Evolutionary conservation across 257 asterid genomes (phyloP), one percentile per base, ranked within the genome.

Genomic region (Gentiana dahurica): DNA sequence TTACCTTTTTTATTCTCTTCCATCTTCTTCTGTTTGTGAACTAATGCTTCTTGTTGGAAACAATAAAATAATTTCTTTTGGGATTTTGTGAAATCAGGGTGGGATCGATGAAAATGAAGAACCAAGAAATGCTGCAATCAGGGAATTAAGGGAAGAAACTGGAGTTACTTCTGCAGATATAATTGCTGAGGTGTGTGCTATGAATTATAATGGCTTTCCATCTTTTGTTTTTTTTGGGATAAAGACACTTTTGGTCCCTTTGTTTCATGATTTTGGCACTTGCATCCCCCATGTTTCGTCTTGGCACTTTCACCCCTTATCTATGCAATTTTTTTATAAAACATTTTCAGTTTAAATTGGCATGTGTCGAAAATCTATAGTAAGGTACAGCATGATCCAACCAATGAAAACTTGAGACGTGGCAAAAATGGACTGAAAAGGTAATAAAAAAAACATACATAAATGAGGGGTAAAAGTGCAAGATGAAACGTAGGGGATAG

Each of bases 121-220:
- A 75, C 84, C 94, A 53, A 81, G 84, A 73, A 70, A 69, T 65
- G 96, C 98, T 60, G 98, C 87, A 61, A 68, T 79, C 58, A 71
- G 98, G 74, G 98, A 90, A 71, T 57, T 87, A 69, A 74, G 89
- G 73, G 98, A 90, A 77, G 98, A 90, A 79, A 87, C 98, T 8
- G 98, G 98, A 59, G 89, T 90, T 66, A 82, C 83, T 47, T 80
- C 95, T 54, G 96, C 98, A 48, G 87, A 82, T 59, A 72, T 86
- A 62, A 39, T 84, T 49, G 89, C 94, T 6, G 95, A 87, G 96
- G 98, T 87, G 70, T 59, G 58, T 36, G 49, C 53, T 46, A 55
- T 63, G 45, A 57, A 44, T 2, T 32, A 49, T 34, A 47, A 37
- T 61, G 48, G 61, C 36, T 32, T 75, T 8, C 55, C 34, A 12